phyloP scores from a whole-genome alignment of 2,329 filamentous ascomycete genomes.

The Ciborinia camelliae region DNA sequence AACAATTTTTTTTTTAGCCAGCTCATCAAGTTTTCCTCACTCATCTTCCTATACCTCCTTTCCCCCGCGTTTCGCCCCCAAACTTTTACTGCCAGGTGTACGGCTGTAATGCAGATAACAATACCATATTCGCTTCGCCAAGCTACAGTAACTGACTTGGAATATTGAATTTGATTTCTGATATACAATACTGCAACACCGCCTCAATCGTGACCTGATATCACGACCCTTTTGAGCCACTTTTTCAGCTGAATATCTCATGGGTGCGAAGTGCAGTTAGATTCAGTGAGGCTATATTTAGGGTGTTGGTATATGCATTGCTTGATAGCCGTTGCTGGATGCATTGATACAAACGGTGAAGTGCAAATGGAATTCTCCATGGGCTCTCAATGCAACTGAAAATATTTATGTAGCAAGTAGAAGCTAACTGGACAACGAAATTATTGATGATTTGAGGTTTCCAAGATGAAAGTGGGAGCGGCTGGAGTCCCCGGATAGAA shows the following conservation, averaged over 20 bases:
- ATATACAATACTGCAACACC: conserved; percentile 17
- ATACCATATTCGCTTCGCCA: neutral
- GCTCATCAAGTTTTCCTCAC: conserved; percentile 4
- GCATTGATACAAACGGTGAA: neutral
- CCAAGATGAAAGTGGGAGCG: neutral
- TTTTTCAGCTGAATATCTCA: conserved; percentile 15
- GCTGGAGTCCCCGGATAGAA: neutral
- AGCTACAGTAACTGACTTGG: neutral
- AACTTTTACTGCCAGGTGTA: conserved; percentile 3
- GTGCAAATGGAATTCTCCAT: neutral
- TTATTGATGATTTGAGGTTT: neutral
- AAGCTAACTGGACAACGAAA: neutral
- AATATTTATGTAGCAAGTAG: neutral
- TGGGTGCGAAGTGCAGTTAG: neutral
- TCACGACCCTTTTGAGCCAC: neutral
- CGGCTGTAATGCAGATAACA: conserved; percentile 4
- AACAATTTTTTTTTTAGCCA: conserved; percentile 5
- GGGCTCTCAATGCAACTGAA: neutral
- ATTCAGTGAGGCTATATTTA: neutral
- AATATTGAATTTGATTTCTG: conserved; percentile 11
- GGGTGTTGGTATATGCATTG: neutral
- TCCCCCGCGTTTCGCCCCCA: conserved; percentile 18
- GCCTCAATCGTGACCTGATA: conserved; percentile 14
- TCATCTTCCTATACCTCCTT: conserved; percentile 12
- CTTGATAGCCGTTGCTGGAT: neutral